Conservation (phyloP, 805 yeast species). For the Ogataea henricii region DNA sequence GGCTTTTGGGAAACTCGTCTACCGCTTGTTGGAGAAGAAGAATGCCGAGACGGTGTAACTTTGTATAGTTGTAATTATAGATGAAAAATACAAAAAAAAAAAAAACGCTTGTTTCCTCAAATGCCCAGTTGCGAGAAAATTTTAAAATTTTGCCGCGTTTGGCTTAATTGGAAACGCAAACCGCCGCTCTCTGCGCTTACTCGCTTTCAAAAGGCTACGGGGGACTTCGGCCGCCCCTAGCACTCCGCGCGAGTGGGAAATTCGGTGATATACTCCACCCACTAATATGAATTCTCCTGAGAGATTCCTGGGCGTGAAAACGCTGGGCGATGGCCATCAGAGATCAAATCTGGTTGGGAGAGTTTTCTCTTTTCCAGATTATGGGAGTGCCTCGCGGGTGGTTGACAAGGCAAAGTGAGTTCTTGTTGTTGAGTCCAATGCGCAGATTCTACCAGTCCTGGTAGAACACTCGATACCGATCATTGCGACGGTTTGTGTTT, state of each 20-base stretch:
- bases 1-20: constrained; percentile 29
- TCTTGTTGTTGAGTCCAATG: constrained; percentile 42
- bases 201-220: constrained; percentile 34
- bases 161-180: constrained; percentile 22
- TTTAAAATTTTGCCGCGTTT: constrained; percentile 15
- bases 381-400: constrained; percentile 43
- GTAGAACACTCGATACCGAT: constrained; percentile 43
- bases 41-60: background rate
- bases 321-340: constrained; percentile 43
- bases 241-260: constrained; percentile 40
- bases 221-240: background rate
- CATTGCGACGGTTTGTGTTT: constrained; percentile 32
- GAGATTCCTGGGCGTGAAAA: constrained; percentile 40
- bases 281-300: constrained; percentile 32
- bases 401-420: constrained; percentile 31
- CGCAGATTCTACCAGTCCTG: constrained; percentile 37
- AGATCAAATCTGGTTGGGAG: constrained; percentile 24
- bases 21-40: constrained; percentile 22
- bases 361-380: constrained; percentile 10
- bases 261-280: constrained; percentile 41
- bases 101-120: background rate
- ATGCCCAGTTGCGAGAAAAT: constrained; percentile 6
- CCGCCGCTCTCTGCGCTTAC: constrained; percentile 37
- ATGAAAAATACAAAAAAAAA: background rate
- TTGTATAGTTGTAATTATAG: background rate